Evolutionary conservation across 1,284 basidiomycete species (phyloP).

Genomic region (Meira nashicola): DNA sequence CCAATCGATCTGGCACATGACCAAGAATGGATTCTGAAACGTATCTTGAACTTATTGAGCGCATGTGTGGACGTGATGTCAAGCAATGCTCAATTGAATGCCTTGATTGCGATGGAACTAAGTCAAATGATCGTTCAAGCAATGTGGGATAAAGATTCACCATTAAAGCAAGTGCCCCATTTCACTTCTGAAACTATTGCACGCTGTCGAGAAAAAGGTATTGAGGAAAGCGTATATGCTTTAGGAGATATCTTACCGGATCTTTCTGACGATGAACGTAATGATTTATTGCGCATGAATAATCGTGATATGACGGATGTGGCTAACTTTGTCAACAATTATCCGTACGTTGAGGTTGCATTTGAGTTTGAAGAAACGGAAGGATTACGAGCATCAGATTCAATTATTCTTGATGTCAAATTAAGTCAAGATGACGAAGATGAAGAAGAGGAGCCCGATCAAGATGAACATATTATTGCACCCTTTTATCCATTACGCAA

Average conservation of each 20-base stretch:
- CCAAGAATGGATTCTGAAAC: conserved; percentile 78
- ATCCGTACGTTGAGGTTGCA: conserved; percentile 68
- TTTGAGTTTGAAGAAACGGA: conserved; percentile 64
- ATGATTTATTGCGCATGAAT: conserved; percentile 76
- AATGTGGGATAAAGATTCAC: conserved; percentile 79
- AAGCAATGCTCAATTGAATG: conserved; percentile 88
- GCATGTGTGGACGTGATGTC: conserved; percentile 96
- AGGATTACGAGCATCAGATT: conserved; percentile 61
- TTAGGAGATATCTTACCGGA: conserved; percentile 44
- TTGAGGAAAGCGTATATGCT: conserved; percentile 43
- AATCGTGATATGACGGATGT: conserved; percentile 60
- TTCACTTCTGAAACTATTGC: conserved; percentile 72
- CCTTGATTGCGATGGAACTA: conserved; percentile 93
- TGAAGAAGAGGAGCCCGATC: conserved; percentile 61
- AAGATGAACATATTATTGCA: conserved; percentile 68
- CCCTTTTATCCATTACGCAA: conserved; percentile 77
- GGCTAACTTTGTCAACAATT: conserved; percentile 63
- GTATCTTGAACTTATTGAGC: conserved; percentile 66
- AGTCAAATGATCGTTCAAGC: conserved; percentile 99
- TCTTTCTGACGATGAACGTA: conserved; percentile 52
- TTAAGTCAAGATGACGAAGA: conserved; percentile 81
- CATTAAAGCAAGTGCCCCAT: conserved; percentile 86
- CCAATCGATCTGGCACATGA: conserved; percentile 90
- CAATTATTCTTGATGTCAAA: conserved; percentile 73
- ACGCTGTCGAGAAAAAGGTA: conserved; percentile 64